Conservation (phyloP, 2,329 filamentous ascomycete genomes). For the Arthrinium puccinioides region DNA sequence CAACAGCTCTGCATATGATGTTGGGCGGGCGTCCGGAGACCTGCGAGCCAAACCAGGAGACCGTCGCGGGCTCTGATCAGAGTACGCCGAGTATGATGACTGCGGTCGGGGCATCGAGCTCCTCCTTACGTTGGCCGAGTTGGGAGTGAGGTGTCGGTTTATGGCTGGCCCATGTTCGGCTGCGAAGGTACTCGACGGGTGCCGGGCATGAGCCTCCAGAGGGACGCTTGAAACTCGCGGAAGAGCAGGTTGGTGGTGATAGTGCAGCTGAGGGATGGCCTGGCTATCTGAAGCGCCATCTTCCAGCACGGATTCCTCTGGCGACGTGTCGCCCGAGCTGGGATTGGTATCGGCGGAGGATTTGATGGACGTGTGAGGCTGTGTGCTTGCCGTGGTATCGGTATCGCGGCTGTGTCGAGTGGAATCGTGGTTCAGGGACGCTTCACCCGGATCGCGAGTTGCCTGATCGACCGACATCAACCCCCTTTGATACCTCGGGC, state of each 20-base stretch:
- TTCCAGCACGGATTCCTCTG: constrained; percentile 43
- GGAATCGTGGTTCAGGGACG: constrained; percentile 11
- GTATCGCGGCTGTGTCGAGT: constrained; percentile 46
- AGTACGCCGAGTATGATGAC: constrained; percentile 69
- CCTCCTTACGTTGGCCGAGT: constrained; percentile 43
- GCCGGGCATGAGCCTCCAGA: constrained; percentile 31
- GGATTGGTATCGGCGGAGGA: constrained; percentile 49
- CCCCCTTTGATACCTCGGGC: too few species aligned
- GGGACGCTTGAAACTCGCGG: constrained; percentile 34
- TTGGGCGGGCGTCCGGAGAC: constrained; percentile 47
- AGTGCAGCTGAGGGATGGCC: constrained; percentile 51
- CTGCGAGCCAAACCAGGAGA: constrained; percentile 47
- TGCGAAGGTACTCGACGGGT: constrained; percentile 44
- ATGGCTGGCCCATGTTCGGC: constrained; percentile 42
- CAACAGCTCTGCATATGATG: constrained; percentile 52
- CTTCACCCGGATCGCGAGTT: not conserved
- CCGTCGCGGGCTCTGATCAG: constrained; percentile 59
- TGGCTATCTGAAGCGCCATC: constrained; percentile 32
- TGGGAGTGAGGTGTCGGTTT: constrained; percentile 58
- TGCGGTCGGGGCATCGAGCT: constrained; percentile 60
- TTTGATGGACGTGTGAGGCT: constrained; percentile 40
- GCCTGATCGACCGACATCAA: not conserved
- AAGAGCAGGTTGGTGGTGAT: constrained; percentile 45
- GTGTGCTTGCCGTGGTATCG: constrained; percentile 41
- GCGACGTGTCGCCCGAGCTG: constrained; percentile 40